Evolutionary conservation across 108 stramenopile species (phyloP), one percentile per base, ranked within the genome.

Genomic region (Cyclostephanos invisitatus): DNA sequence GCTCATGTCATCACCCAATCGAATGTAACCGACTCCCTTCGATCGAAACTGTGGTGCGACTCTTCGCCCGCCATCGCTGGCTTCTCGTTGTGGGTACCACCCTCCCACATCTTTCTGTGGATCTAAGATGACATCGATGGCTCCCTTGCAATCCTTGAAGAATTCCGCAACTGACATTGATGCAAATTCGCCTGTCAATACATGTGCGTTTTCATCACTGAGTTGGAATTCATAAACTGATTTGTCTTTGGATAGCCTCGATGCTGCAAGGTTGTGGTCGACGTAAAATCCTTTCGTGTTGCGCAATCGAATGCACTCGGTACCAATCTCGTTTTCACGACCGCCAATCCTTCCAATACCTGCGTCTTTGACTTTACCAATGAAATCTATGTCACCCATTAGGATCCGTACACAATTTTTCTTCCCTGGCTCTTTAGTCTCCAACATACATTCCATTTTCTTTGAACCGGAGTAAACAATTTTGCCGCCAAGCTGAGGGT

Each of bases 1-100:
- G 21, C 82, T 70, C 86, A 87, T 87, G 62, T 87, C 86, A 66
- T 87, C 86, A 3, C 86, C 86, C 48, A 87, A 72, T 17, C 86
- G 57, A 54, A 87, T 81, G 64, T 87, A 87, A 18, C 86, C 86
- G 44, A 85, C 79, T 4, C 86, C 86, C 59, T 84, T 84, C 15
- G 75, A 78, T 71, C 83, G 70, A 62, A 86, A 86, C 74, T 86
- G 86, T 11, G 86, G 83, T 27, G 86, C 86, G 37, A 86, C 67
- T 54, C 74, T 86, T 60, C 81, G 51, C 22, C 75, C 72, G 37
- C 74, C 73, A 56, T 46, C 69, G 17, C 60, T 54, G 20, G 78
- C 65, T 57, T 86, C 86, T 60, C 66, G 70, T 47, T 73, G 70
- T 36, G 86, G 86, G 65, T 74, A 83, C 77, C 78, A 86, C 25